Evolutionary conservation across 2,329 filamentous ascomycete genomes (phyloP).

Genomic region (Corinectria fuckeliana): DNA sequence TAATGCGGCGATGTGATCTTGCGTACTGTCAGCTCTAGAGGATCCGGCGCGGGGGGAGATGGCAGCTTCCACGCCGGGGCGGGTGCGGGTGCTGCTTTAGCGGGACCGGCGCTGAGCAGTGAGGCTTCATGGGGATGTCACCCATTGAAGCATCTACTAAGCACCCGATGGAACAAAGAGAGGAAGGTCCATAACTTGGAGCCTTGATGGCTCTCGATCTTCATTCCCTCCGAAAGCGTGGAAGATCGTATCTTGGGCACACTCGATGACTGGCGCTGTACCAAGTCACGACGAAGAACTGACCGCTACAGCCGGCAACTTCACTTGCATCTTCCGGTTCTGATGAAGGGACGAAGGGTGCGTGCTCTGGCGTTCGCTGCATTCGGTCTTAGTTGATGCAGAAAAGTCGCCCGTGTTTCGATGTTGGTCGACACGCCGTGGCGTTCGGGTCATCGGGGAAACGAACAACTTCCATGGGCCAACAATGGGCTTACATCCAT

Average conservation of each 20-base stretch:
- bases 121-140: not conserved
- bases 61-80: not conserved
- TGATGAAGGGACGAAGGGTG: not conserved
- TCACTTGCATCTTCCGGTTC: slow-evolving; percentile 3
- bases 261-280: not conserved
- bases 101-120: not conserved
- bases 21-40: too few species aligned
- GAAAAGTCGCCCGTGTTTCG: not conserved
- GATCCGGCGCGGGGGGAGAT: slow-evolving; percentile 1
- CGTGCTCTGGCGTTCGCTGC: not conserved
- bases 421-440: not conserved
- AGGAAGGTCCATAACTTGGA: not conserved
- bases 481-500: slow-evolving; percentile 3
- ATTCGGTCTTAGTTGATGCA: not conserved
- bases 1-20: not conserved
- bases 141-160: not conserved
- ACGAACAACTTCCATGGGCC: slow-evolving; percentile 4
- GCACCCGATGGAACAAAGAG: not conserved
- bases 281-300: not conserved
- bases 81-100: slow-evolving; percentile 2
- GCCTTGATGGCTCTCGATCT: slow-evolving; percentile 11
- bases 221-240: not conserved
- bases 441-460: slow-evolving; percentile 1
- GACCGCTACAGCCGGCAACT: slow-evolving; percentile 3
- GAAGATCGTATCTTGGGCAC: not conserved